Conservation (phyloP, 1,139 yeast species). For the Candida tunisiensis region DNA sequence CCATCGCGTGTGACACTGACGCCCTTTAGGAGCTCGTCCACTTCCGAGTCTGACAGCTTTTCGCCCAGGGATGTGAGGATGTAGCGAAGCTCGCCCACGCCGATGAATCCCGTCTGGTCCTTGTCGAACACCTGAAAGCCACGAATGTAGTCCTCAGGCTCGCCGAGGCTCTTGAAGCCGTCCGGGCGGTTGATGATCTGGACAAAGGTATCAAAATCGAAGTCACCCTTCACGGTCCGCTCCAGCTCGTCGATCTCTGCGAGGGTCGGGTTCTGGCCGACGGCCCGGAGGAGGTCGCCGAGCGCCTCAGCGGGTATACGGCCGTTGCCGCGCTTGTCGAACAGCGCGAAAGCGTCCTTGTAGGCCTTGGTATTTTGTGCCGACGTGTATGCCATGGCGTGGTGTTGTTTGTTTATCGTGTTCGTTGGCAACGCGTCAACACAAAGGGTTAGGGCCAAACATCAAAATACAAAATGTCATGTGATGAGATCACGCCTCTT, state of each 20-base stretch:
- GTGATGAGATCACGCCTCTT: neutral
- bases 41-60: constrained; percentile 77
- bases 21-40: constrained; percentile 90
- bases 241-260: constrained; percentile 73
- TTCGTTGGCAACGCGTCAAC: no score
- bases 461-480: no score
- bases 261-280: constrained; percentile 95
- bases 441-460: no score
- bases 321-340: constrained; percentile 94
- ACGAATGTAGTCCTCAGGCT: constrained; percentile 89
- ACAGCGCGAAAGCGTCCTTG: constrained; percentile 93
- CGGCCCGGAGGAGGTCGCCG: constrained; percentile 90
- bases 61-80: constrained; percentile 90
- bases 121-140: constrained; percentile 98
- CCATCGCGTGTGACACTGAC: constrained; percentile 90
- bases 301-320: constrained; percentile 74
- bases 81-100: constrained; percentile 92
- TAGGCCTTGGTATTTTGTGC: constrained; percentile 37
- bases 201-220: constrained; percentile 66
- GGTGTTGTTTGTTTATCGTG: constrained; percentile 2
- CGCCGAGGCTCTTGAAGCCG: constrained; percentile 82
- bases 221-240: constrained; percentile 23
- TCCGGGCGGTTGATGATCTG: constrained; percentile 73
- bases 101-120: constrained; percentile 83
- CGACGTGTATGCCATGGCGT: constrained; percentile 1